phyloP scores from a whole-genome alignment of 2,329 filamentous ascomycete genomes.

The Neonectria hederae region DNA sequence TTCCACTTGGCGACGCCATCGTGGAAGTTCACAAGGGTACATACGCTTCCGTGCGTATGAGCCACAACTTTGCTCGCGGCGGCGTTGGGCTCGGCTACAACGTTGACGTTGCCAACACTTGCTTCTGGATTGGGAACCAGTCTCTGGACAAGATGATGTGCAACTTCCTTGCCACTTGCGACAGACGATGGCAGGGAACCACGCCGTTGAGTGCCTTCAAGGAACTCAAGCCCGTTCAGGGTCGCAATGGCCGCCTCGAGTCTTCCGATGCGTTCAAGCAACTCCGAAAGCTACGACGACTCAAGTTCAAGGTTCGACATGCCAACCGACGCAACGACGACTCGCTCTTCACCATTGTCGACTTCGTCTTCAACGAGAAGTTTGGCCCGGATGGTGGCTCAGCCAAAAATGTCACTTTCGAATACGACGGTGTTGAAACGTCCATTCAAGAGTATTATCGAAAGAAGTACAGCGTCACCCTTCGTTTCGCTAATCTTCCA shows the following conservation, averaged over 20 bases:
- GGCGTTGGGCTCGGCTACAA: conserved; percentile 80
- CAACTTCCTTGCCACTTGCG: conserved; percentile 47
- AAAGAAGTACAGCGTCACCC: conserved; percentile 61
- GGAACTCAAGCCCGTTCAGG: conserved; percentile 49
- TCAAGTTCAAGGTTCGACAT: conserved; percentile 67
- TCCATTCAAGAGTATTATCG: conserved; percentile 65
- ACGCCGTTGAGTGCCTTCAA: conserved; percentile 41
- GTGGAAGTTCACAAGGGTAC: conserved; percentile 87
- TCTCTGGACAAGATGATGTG: conserved; percentile 51
- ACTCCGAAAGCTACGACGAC: conserved; percentile 62
- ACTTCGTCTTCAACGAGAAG: conserved; percentile 58
- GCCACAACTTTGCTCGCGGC: conserved; percentile 59
- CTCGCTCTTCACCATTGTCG: conserved; percentile 63
- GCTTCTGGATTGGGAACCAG: conserved; percentile 74
- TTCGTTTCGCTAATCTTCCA: conserved; percentile 61
- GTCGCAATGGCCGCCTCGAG: conserved; percentile 37
- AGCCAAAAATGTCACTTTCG: conserved; percentile 65
- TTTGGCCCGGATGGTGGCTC: conserved; percentile 58
- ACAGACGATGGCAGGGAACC: conserved; percentile 42
- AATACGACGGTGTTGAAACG: conserved; percentile 56
- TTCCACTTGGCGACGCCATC: conserved; percentile 66
- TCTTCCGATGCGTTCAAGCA: conserved; percentile 64
- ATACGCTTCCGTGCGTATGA: conserved; percentile 85
- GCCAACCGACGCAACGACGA: conserved; percentile 53
- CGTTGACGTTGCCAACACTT: conserved; percentile 89